Conservation (phyloP, 768 basidiomycete genomes). For the Amanita muscaria region DNA sequence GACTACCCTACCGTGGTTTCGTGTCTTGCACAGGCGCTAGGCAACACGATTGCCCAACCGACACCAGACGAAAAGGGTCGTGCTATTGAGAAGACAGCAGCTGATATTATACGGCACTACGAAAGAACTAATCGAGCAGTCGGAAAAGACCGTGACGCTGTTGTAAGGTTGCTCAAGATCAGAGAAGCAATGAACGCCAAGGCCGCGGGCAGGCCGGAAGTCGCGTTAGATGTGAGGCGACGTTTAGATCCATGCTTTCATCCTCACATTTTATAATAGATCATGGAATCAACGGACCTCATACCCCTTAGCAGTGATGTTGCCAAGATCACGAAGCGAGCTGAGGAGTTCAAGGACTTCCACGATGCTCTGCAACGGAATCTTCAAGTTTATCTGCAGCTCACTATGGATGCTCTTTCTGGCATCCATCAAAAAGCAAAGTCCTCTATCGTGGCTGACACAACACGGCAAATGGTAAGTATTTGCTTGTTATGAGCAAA, state of each 20-base stretch:
- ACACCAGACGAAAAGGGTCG: slow-evolving; percentile 53
- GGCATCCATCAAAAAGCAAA: slow-evolving; percentile 75
- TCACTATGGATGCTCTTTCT: slow-evolving; percentile 89
- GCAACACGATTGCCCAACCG: slow-evolving; percentile 69
- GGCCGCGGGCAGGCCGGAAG: slow-evolving; percentile 60
- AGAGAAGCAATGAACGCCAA: slow-evolving; percentile 76
- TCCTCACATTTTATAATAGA: slow-evolving; percentile 30
- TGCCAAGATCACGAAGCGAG: slow-evolving; percentile 72
- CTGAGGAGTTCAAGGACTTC: slow-evolving; percentile 82
- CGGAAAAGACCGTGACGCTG: slow-evolving; percentile 66
- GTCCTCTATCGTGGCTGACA: slow-evolving; percentile 60
- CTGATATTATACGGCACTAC: slow-evolving; percentile 73
- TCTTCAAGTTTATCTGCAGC: slow-evolving; percentile 76
- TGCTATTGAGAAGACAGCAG: slow-evolving; percentile 63
- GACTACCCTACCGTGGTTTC: slow-evolving; percentile 83
- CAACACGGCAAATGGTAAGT: slow-evolving; percentile 68
- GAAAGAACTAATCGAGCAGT: slow-evolving; percentile 67
- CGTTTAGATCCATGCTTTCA: not conserved
- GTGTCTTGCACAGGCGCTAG: slow-evolving; percentile 81
- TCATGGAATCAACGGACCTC: slow-evolving; percentile 80
- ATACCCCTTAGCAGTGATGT: slow-evolving; percentile 84
- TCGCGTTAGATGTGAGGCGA: slow-evolving; percentile 67
- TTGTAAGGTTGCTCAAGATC: slow-evolving; percentile 67
- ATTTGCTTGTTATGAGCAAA: slow-evolving; percentile 7
- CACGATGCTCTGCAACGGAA: slow-evolving; percentile 87